These are phyloP conservation scores for Ophiocordyceps australis DNA, from an alignment of 2,329 filamentous ascomycete species.

Conservation along the genomic window DNA sequence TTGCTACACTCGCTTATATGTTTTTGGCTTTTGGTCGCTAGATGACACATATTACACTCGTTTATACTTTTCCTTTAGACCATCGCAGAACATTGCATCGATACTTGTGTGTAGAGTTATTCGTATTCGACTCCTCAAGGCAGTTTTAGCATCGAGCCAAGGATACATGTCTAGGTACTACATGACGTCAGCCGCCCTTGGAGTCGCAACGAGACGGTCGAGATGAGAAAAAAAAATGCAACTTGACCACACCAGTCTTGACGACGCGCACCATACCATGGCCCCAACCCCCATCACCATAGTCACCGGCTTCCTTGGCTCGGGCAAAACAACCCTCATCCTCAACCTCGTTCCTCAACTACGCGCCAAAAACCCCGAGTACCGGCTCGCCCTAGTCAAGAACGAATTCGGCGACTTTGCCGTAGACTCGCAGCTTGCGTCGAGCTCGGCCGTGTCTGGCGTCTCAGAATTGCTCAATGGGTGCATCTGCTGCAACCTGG, in stretches of 20 bases:
- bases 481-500: conserved; percentile 97
- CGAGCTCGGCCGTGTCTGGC: conserved; percentile 65
- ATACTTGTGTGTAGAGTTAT: too few relatives aligned
- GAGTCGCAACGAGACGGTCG: too few relatives aligned
- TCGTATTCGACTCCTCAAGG: too few relatives aligned
- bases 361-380: conserved; percentile 46
- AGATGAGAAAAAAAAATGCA: too few relatives aligned
- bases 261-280: conserved; percentile 19
- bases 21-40: too few relatives aligned
- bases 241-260: neutral
- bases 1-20: too few relatives aligned
- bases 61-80: too few relatives aligned
- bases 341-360: conserved; percentile 89
- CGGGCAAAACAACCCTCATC: conserved; percentile 90
- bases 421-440: conserved; percentile 80
- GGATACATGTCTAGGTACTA: too few relatives aligned
- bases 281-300: conserved; percentile 78
- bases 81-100: too few relatives aligned
- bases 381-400: conserved; percentile 87
- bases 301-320: conserved; percentile 88
- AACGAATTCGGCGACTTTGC: conserved; percentile 96
- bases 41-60: too few relatives aligned
- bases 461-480: conserved; percentile 89
- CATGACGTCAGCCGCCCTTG: too few relatives aligned
- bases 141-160: too few relatives aligned